Conservation (phyloP, 2,329 filamentous ascomycete species). For the Ophiocordyceps robertsii region DNA sequence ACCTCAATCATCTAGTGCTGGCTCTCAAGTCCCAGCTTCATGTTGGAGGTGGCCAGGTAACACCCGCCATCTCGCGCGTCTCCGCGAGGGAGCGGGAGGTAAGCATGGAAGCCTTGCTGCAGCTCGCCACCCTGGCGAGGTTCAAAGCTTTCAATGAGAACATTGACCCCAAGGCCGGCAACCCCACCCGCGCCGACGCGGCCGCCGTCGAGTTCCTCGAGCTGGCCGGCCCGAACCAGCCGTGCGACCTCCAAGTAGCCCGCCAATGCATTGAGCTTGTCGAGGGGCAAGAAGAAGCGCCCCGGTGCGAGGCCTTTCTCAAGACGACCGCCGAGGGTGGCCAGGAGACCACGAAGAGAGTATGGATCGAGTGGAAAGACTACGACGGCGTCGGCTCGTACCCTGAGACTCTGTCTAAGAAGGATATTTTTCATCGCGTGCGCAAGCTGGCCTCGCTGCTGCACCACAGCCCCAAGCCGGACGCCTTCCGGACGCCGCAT, state of each 20-base stretch:
- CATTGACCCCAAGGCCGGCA: slow-evolving; percentile 22
- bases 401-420: slow-evolving; percentile 24
- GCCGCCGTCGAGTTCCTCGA: slow-evolving; percentile 23
- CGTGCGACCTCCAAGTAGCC: slow-evolving; percentile 19
- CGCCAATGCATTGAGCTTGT: slow-evolving; percentile 19
- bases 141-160: slow-evolving; percentile 38
- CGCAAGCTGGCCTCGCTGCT: slow-evolving; percentile 33
- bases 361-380: slow-evolving; percentile 39
- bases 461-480: slow-evolving; percentile 31
- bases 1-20: slow-evolving; percentile 30
- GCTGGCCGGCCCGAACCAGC: slow-evolving; percentile 19
- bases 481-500: slow-evolving; percentile 34
- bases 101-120: slow-evolving; percentile 24
- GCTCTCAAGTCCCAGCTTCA: slow-evolving; percentile 30
- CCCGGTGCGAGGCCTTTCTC: slow-evolving; percentile 26
- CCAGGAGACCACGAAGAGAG: slow-evolving; percentile 19
- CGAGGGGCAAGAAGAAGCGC: slow-evolving; percentile 18
- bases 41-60: slow-evolving; percentile 5
- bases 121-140: slow-evolving; percentile 30
- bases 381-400: slow-evolving; percentile 23
- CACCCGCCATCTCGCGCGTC: slow-evolving; percentile 13
- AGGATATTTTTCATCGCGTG: slow-evolving; percentile 28
- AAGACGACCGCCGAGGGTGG: slow-evolving; percentile 9
- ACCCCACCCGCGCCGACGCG: slow-evolving; percentile 18
- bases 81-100: slow-evolving; percentile 21